A percentile compares a stretch with the other conserved stretches of the same genome.
These are phyloP conservation scores for Psilocybe subaeruginosa DNA, from an alignment of 768 basidiomycete species.

Conservation along the genomic window DNA sequence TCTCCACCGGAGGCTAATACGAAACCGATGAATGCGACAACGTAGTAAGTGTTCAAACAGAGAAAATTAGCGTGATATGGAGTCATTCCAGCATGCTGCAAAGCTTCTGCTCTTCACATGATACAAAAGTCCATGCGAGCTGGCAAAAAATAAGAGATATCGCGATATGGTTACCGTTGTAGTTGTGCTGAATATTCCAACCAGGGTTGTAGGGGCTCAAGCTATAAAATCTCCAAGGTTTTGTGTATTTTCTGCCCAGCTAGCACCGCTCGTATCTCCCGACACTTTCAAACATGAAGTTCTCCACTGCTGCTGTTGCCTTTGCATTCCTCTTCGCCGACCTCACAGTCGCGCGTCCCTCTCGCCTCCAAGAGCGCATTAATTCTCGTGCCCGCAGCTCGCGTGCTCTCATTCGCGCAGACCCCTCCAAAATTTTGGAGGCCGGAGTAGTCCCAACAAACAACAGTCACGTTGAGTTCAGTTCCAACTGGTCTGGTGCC, in stretches of 20 bases:
- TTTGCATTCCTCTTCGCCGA: conserved; percentile 13
- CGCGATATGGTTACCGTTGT: not conserved
- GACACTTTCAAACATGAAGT: not conserved
- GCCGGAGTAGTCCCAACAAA: conserved; percentile 7
- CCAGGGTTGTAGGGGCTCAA: not conserved
- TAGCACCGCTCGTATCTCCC: not conserved
- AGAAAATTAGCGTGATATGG: not conserved
- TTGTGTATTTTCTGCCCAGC: not conserved
- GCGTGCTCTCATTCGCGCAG: conserved; percentile 14
- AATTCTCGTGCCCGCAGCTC: conserved; percentile 13
- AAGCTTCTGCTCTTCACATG: conserved; percentile 2
- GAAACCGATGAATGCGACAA: not conserved
- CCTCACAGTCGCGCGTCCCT: conserved; percentile 19
- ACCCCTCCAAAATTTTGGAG: conserved; percentile 8
- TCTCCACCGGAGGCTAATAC: not conserved
- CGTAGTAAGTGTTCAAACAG: not conserved
- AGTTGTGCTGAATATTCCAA: not conserved
- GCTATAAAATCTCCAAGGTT: not conserved
- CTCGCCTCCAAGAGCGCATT: conserved; percentile 19
- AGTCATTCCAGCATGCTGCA: conserved; percentile 1
- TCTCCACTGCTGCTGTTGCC: conserved; percentile 1
- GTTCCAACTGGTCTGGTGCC: conserved; percentile 22
- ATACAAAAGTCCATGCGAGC: not conserved
- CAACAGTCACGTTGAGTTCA: conserved; percentile 19
- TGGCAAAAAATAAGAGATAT: not conserved